Evolutionary conservation across 2,329 filamentous ascomycete genomes (phyloP).

Genomic region (Myotisia sp.): DNA sequence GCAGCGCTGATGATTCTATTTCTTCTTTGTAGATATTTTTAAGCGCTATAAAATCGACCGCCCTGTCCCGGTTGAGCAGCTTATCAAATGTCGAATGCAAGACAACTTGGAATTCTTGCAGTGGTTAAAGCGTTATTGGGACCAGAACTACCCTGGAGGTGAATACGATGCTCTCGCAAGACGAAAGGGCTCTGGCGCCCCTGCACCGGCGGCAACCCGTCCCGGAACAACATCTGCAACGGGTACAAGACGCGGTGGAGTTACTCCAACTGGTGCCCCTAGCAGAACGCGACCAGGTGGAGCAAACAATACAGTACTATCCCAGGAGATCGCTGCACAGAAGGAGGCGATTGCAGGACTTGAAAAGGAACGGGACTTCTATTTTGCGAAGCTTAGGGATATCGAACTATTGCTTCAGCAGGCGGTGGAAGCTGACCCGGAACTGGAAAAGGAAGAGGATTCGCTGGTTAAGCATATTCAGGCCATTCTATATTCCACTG

Average conservation of each 20-base stretch:
- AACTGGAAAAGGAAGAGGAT: constrained; percentile 86
- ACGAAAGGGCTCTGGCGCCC: constrained; percentile 60
- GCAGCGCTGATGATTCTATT: background rate
- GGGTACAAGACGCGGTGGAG: constrained; percentile 41
- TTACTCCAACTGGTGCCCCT: constrained; percentile 41
- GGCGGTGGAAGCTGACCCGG: constrained; percentile 79
- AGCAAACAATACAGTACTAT: constrained; percentile 55
- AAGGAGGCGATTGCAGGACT: constrained; percentile 93
- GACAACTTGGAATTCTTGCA: constrained; percentile 98
- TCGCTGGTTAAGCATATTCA: constrained; percentile 92
- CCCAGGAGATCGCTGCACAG: constrained; percentile 71
- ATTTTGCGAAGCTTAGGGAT: constrained; percentile 95
- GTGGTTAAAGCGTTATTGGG: constrained; percentile 95
- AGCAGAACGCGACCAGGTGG: constrained; percentile 34
- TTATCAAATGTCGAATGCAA: constrained; percentile 99
- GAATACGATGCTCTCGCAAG: constrained; percentile 85
- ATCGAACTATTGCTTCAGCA: constrained; percentile 92
- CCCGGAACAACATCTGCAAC: constrained; percentile 34
- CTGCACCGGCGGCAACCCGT: constrained; percentile 37
- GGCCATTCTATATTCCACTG: constrained; percentile 90
- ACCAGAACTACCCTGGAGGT: constrained; percentile 91
- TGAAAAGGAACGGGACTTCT: constrained; percentile 94
- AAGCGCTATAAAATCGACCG: constrained; percentile 77
- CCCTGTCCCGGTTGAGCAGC: constrained; percentile 70
- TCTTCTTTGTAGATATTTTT: constrained; percentile 48